Base-by-base conservation (phyloP, 2,329 filamentous ascomycete species). In the Zymoseptoria brevis region DNA sequence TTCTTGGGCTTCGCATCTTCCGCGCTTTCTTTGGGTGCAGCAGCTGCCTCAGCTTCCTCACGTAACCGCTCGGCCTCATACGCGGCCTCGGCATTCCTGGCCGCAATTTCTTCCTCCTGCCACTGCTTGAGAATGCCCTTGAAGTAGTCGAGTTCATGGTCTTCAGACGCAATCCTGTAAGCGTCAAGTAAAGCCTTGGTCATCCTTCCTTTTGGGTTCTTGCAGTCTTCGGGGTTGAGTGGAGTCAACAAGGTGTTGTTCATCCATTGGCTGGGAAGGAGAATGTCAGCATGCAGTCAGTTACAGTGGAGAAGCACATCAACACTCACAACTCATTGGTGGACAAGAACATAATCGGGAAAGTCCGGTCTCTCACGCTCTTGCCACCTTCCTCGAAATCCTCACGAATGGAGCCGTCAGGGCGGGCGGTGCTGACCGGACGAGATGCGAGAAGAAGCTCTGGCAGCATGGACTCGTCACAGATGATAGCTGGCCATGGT, bases 241-340 rank as follows among this genome's bases (percentile, higher is more conserved):
- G 90, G 87, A 41, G 85, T 84, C 45, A 99, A 81, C 60, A 90
- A 87, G 21, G 86, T 88, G 75, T 97, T 96, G 62, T 86, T 83
- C 65, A 93, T 89, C 93, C 93, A 99, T 45, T 89, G 89, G 76
- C 94, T 99, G 67, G 59, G 22, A 60, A 16, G 5, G 19, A 19
- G 30, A 53, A 24, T 45, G 21, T 51, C 7, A 53, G 61, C 24
- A 56, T 57, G 52, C 57, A 41, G 9, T 16, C 9, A 16, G 1
- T 21, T 29, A 50, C 7, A 41, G 11, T 13, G 57, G 7, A 45
- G 24, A 53, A 24, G 19, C 50, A 52, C 5, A 8, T 13, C 22
- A 26, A 29, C 51, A 85, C 93, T 84, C 78, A 99, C 94, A 99
- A 97, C 81, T 97, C 93, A 70, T 97, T 96, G 45, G 92, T 96